These are phyloP conservation scores for Lagenidium giganteum DNA, from an alignment of 352 stramenopile genomes.

Conservation along the genomic window DNA sequence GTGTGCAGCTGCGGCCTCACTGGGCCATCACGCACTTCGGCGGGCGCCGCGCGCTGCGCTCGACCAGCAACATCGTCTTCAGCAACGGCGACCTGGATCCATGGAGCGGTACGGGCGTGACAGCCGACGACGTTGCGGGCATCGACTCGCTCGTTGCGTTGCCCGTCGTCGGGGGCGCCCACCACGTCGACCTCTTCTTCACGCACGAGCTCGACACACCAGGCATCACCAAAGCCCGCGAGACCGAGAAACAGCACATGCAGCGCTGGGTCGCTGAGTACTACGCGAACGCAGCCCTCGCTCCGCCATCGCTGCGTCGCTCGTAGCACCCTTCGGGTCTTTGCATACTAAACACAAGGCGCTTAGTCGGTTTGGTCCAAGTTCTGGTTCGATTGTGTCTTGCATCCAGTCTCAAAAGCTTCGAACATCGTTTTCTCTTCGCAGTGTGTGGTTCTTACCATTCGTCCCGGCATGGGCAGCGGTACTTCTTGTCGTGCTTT, in stretches of 20 bases:
- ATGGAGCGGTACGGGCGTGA: slow-evolving; percentile 49
- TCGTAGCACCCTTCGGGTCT: too few relatives aligned
- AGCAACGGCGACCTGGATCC: slow-evolving; percentile 63
- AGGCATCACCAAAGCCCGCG: slow-evolving; percentile 25
- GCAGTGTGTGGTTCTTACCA: neutral
- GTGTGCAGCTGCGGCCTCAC: slow-evolving; percentile 34
- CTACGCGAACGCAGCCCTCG: slow-evolving; percentile 31
- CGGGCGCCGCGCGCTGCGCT: slow-evolving; percentile 35
- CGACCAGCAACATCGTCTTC: slow-evolving; percentile 62
- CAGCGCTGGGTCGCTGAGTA: slow-evolving; percentile 48
- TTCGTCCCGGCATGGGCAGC: neutral
- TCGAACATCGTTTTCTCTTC: slow-evolving; percentile 1
- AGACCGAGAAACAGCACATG: slow-evolving; percentile 35
- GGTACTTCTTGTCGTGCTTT: slow-evolving; percentile 25
- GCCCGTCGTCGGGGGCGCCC: slow-evolving; percentile 31
- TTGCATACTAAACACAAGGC: slow-evolving; percentile 11
- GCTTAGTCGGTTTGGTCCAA: neutral
- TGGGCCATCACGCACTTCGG: slow-evolving; percentile 43
- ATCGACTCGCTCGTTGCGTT: slow-evolving; percentile 35
- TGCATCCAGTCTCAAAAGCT: slow-evolving; percentile 1
- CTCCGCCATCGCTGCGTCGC: too few relatives aligned
- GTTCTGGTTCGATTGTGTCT: neutral
- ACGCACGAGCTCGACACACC: slow-evolving; percentile 23
- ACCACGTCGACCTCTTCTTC: slow-evolving; percentile 22
- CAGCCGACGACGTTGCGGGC: slow-evolving; percentile 21